These are phyloP conservation scores for Chytriomyces confervae DNA, from an alignment of 192 early-diverging fungal species.

Conservation along the genomic window DNA sequence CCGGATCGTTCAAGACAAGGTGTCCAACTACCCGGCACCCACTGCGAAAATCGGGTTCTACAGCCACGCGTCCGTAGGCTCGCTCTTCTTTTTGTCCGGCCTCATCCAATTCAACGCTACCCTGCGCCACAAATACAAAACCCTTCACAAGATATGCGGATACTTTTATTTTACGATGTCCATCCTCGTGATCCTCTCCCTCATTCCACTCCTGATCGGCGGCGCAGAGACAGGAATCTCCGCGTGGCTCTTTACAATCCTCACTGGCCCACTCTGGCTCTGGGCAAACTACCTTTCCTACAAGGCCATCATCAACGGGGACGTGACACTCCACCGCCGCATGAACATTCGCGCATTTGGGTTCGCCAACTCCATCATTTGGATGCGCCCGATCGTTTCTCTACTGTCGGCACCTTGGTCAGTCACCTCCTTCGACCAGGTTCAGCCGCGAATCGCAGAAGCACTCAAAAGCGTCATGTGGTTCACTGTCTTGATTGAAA, in stretches of 20 bases:
- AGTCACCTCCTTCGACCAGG: neutral
- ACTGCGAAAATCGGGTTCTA: neutral
- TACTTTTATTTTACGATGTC: neutral
- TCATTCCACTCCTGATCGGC: neutral
- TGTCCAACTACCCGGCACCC: neutral
- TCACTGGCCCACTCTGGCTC: conserved; percentile 6
- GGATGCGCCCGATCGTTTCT: conserved; percentile 1
- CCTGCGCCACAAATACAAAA: too few species aligned
- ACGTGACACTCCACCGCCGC: neutral
- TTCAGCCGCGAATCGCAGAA: neutral
- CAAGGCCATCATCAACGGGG: neutral
- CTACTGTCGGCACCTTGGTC: neutral
- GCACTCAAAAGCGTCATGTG: neutral
- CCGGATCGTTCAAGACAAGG: neutral
- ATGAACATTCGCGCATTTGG: conserved; percentile 14
- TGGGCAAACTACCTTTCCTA: neutral
- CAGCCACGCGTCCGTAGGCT: neutral
- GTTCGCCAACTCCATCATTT: neutral
- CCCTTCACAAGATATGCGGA: too few species aligned
- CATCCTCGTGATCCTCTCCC: neutral
- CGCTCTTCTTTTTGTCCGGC: neutral
- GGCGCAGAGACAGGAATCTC: neutral
- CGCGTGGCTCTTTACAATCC: neutral
- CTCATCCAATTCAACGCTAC: conserved; percentile 11
- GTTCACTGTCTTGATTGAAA: neutral